Percentiles rank a stretch among this genome's conserved stretches.
Evolutionary conservation across 371 early-diverging fungal genomes (phyloP).

Genomic region (Mortierella sp.): DNA sequence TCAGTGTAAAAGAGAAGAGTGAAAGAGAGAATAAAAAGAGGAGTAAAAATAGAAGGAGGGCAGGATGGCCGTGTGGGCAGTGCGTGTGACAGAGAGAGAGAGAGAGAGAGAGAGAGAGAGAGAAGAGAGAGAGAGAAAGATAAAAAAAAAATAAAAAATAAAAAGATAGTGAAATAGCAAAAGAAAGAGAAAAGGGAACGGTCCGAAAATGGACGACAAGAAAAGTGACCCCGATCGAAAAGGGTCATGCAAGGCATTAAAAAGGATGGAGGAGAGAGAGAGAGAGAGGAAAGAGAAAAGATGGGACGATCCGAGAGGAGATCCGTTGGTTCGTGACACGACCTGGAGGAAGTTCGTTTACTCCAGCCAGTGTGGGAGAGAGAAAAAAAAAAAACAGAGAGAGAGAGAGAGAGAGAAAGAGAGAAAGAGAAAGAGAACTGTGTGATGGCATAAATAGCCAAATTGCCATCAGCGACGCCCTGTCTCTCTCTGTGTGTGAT

Average conservation of each 20-base stretch:
- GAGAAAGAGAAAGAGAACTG: neutral
- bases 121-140: neutral
- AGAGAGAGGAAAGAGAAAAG: neutral
- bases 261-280: neutral
- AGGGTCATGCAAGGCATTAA: neutral
- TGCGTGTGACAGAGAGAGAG: neutral
- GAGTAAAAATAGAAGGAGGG: neutral
- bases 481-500: neutral
- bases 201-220: too few relatives aligned
- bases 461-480: too few relatives aligned
- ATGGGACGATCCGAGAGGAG: conserved; percentile 5
- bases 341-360: neutral
- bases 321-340: neutral
- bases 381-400: neutral
- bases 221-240: too few relatives aligned
- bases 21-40: neutral
- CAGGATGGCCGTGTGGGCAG: neutral
- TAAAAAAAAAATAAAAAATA: too few relatives aligned
- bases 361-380: neutral
- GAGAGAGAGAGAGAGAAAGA: neutral
- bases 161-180: neutral
- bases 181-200: neutral
- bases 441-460: too few relatives aligned
- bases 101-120: neutral
- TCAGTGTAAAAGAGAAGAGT: neutral